Base-by-base conservation (phyloP, 257 asterid genomes). In the Scutellaria minor region DNA sequence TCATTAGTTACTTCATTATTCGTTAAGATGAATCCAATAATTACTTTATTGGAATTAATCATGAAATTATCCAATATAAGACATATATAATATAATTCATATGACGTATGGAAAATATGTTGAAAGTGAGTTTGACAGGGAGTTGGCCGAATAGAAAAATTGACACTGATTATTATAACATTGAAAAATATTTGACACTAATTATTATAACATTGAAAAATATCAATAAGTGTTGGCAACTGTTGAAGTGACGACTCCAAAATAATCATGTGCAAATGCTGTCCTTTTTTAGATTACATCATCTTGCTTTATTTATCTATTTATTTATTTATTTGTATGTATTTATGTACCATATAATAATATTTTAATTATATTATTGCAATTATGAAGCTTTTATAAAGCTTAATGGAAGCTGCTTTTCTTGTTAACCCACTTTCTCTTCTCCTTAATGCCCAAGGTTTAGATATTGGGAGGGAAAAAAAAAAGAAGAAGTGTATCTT, bases 271-370 rank as follows among this genome's bases (percentile, higher is more conserved):
- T 24, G 22, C 56, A 58, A 50, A 52, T 78, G 55, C 63, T 67
- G 68, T 77, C 42, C 9, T 53, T 60, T 18, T 53, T 45, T n/a
- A 71, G 66, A 76, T 72, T 75, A 61, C 84, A 66, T 75, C 83
- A 74, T 57, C 64, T 31, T 12, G 13, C 56, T 18, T 60, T 71
- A 64, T 52, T 4, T 51, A 9, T 39, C 20, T 39, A 39, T 42
- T 47, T 20, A 31, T 22, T 22, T 27, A 24, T 42, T 56, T 20
- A 31, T 24, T 22, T 27, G 11, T 4, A 9, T 45, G 37, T 4
- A 54, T 57, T 10, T 10, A 6, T 50, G 4, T 9, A 14, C n/a
- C 41, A 5, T n/a, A 35, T 50, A 40, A 52, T 18, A 10, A 5
- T 58, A n/a, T 22, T 27, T 6, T 20, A 55, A 54, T 20, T 41